Evolutionary conservation across 352 stramenopile species (phyloP).

Genomic region (Pythium aristosporum): DNA sequence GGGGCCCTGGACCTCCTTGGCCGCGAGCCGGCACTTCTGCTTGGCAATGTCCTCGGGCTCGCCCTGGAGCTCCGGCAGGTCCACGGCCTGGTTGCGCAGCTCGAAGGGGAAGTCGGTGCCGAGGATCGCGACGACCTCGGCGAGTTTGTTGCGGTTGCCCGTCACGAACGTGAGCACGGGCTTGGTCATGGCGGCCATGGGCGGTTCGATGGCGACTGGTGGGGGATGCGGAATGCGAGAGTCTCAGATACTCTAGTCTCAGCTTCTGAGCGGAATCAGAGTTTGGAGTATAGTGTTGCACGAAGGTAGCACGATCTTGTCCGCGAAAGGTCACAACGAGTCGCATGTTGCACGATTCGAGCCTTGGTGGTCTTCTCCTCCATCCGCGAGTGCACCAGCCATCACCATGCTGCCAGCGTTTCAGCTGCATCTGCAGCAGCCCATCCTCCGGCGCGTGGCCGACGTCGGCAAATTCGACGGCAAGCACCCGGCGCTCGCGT

Average conservation of each 20-base stretch:
- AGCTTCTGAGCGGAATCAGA: background rate
- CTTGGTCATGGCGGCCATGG: slow-evolving; percentile 27
- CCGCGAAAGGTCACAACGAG: background rate
- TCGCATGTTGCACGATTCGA: background rate
- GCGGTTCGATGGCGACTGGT: background rate
- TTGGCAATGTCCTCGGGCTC: slow-evolving; percentile 93
- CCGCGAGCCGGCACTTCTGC: slow-evolving; percentile 94
- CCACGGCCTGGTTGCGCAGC: slow-evolving; percentile 90
- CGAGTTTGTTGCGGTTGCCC: slow-evolving; percentile 86
- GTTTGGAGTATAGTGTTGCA: too few relatives aligned
- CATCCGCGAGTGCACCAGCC: background rate
- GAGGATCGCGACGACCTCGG: slow-evolving; percentile 81
- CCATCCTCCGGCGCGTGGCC: slow-evolving; percentile 71
- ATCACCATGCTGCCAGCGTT: slow-evolving; percentile 69
- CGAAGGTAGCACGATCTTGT: background rate
- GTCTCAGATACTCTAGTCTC: background rate
- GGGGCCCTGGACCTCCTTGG: slow-evolving; percentile 78
- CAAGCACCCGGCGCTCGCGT: slow-evolving; percentile 70
- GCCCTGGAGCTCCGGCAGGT: slow-evolving; percentile 98
- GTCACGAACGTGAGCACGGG: slow-evolving; percentile 79
- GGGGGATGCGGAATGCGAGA: background rate
- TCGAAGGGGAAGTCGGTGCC: slow-evolving; percentile 88
- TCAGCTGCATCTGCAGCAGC: slow-evolving; percentile 80
- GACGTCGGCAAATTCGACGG: slow-evolving; percentile 84
- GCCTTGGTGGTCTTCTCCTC: background rate